Percentiles rank a stretch among this genome's conserved stretches.
Evolutionary conservation across 225 moss, liverwort and hornwort species (phyloP).

Genomic region (Asterella californica): DNA sequence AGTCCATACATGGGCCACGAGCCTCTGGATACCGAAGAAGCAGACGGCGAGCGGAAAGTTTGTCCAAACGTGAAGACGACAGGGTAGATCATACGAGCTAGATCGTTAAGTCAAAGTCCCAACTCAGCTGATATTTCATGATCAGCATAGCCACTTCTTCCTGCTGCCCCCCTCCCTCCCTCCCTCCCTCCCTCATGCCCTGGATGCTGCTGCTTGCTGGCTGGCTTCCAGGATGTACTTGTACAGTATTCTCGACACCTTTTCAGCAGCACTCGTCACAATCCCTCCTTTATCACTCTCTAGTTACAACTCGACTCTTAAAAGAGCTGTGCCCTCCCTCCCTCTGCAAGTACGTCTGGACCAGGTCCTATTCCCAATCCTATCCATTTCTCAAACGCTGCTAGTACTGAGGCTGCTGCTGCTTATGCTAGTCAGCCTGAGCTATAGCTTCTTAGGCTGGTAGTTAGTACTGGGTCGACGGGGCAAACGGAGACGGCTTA

Average conservation of each 20-base stretch:
- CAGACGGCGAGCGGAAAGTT: not conserved
- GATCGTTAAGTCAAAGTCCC: not conserved
- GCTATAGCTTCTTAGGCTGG: not conserved
- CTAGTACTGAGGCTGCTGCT: not conserved
- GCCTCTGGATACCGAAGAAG: not conserved
- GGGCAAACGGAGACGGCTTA: not conserved
- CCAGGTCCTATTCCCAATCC: not conserved
- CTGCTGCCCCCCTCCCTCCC: no score
- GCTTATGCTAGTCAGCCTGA: not conserved
- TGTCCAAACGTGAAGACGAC: not conserved
- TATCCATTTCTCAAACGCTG: not conserved
- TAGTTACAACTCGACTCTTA: not conserved
- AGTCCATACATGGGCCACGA: not conserved
- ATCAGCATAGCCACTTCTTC: not conserved
- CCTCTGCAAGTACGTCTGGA: no score
- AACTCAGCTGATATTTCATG: not conserved
- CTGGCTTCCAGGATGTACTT: not conserved
- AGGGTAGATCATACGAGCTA: not conserved
- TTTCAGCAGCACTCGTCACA: not conserved
- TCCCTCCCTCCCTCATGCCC: no score
- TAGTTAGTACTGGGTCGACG: not conserved
- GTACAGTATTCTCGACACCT: slow-evolving; percentile 3
- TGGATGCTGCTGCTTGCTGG: slow-evolving; percentile 2
- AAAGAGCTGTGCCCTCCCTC: not conserved
- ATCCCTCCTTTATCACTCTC: not conserved